Percentiles rank a stretch among this genome's conserved stretches.
These are phyloP conservation scores for Trichoderma guizhouense DNA, from an alignment of 2,329 filamentous ascomycete species.

Conservation along the genomic window DNA sequence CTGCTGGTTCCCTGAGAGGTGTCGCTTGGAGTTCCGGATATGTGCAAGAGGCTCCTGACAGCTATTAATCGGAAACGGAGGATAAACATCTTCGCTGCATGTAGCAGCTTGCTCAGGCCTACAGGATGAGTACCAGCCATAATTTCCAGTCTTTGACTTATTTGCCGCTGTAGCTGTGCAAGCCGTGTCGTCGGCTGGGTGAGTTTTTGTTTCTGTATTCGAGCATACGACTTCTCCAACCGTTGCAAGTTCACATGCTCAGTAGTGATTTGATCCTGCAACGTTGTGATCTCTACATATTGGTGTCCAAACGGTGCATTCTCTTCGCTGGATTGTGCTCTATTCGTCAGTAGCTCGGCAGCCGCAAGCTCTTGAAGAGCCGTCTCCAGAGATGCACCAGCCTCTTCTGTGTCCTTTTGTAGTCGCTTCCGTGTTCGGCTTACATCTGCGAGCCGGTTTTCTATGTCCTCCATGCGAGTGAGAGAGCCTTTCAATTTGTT, in stretches of 20 bases:
- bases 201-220: background rate
- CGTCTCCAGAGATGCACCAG: background rate
- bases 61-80: background rate
- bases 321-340: background rate
- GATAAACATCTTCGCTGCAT: background rate
- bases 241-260: constrained; percentile 8
- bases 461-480: background rate
- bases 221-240: background rate
- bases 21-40: background rate
- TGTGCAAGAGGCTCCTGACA: background rate
- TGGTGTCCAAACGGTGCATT: background rate
- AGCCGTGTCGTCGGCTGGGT: constrained; percentile 9
- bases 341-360: background rate
- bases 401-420: background rate
- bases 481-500: background rate
- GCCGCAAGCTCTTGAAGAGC: constrained; percentile 4
- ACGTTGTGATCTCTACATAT: background rate
- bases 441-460: background rate
- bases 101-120: background rate
- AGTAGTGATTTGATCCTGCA: background rate
- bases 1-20: background rate
- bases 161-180: background rate
- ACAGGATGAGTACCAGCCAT: background rate
- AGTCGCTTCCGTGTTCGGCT: background rate
- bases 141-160: background rate